Conservation (phyloP, 176 grass and related monocot genomes). For the Eragrostis curvula region DNA sequence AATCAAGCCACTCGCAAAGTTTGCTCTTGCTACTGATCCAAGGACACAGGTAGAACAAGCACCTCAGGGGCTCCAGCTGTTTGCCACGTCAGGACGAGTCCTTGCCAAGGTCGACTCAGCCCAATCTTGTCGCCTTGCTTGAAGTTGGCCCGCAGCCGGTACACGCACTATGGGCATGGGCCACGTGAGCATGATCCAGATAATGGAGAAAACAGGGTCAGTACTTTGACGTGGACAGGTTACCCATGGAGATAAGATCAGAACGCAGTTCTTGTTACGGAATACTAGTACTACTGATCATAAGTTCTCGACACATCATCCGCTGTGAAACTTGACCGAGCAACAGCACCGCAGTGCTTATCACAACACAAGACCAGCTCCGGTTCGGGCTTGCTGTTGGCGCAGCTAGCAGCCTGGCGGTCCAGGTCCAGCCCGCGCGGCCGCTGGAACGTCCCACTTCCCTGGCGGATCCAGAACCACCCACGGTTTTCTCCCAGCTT, state of each 20-base stretch:
- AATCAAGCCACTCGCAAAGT: too few species aligned
- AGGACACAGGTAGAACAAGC: not conserved
- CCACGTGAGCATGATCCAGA: not conserved
- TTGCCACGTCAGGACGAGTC: conserved; percentile 33
- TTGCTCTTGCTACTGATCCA: not conserved
- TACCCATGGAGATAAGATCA: not conserved
- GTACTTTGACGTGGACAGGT: not conserved
- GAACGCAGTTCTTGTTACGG: not conserved
- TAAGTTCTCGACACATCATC: not conserved
- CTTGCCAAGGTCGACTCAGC: not conserved
- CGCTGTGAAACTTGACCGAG: not conserved
- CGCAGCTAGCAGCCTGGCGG: not conserved
- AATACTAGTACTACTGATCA: not conserved
- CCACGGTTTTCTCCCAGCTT: conserved; percentile 31
- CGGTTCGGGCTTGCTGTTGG: not conserved
- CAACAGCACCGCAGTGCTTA: not conserved
- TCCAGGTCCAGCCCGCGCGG: not conserved
- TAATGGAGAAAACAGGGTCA: not conserved
- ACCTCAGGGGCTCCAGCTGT: not conserved
- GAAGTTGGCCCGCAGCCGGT: not conserved
- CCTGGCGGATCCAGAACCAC: conserved; percentile 27
- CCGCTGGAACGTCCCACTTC: not conserved
- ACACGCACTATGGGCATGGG: not conserved
- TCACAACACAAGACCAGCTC: not conserved
- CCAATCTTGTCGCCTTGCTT: conserved; percentile 11